These are phyloP conservation scores for Chytriomyces sp. DNA, from an alignment of 192 early-diverging fungal species.

Conservation along the genomic window DNA sequence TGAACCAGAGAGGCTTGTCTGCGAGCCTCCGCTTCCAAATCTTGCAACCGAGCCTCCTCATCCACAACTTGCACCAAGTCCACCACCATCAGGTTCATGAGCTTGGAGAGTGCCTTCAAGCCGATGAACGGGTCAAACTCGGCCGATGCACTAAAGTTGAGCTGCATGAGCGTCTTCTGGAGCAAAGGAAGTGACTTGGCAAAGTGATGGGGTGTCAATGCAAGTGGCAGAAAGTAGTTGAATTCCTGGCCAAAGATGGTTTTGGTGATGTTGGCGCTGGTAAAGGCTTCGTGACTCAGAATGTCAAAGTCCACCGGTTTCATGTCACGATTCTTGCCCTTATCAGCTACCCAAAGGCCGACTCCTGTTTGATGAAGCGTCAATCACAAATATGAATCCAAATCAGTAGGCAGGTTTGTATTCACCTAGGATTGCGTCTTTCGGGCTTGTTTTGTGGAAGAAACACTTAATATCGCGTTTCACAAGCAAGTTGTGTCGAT, in stretches of 20 bases:
- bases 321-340: conserved; percentile 22
- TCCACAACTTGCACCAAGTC: conserved; percentile 29
- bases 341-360: conserved; percentile 13
- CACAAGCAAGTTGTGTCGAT: conserved; percentile 11
- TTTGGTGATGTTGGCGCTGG: not conserved
- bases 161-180: not conserved
- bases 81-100: conserved; percentile 36
- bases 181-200: conserved; percentile 8
- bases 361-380: conserved; percentile 3
- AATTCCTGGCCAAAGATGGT: conserved; percentile 26
- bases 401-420: not conserved
- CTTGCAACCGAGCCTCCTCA: not conserved
- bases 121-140: conserved; percentile 11
- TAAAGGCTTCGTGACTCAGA: conserved; percentile 19
- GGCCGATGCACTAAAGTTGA: not conserved
- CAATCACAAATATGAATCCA: not conserved
- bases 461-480: conserved; percentile 23
- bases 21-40: not conserved
- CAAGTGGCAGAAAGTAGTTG: conserved; percentile 26
- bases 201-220: conserved; percentile 11
- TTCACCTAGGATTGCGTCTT: conserved; percentile 22
- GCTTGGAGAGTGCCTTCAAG: not conserved
- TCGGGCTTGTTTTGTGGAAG: not conserved
- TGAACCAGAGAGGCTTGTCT: no score
- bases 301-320: conserved; percentile 27